Percentiles rank a stretch among this genome's conserved stretches.
Conservation (phyloP, 495 filamentous ascomycete species). For the Trypethelium eluteriae region DNA sequence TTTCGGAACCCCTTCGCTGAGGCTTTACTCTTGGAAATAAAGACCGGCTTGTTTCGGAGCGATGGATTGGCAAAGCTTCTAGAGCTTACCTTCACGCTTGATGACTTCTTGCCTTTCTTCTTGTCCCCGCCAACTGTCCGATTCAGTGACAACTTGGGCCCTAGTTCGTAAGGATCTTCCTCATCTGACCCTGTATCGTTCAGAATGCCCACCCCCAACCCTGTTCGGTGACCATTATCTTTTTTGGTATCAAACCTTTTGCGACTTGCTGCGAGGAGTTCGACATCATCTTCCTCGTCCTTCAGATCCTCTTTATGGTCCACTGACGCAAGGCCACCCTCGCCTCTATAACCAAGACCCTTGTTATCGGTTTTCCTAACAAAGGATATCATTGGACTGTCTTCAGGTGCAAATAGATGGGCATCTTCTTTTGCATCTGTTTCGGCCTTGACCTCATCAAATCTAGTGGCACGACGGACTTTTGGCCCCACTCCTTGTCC, state of each 20-base stretch:
- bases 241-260: constrained; percentile 18
- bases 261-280: constrained; percentile 16
- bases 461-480: constrained; percentile 63
- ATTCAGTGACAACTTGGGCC: constrained; percentile 87
- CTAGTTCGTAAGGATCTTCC: constrained; percentile 88
- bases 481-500: constrained; percentile 90
- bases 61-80: constrained; percentile 52
- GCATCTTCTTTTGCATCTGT: constrained; percentile 35
- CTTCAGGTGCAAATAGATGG: constrained; percentile 83
- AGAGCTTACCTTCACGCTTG: constrained; percentile 40
- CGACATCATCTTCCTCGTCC: constrained; percentile 22
- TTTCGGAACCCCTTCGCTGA: constrained; percentile 57
- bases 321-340: constrained; percentile 44
- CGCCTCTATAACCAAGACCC: constrained; percentile 73
- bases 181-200: constrained; percentile 97
- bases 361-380: constrained; percentile 67
- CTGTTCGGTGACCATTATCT: constrained; percentile 38
- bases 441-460: constrained; percentile 47
- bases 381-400: constrained; percentile 69
- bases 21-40: constrained; percentile 54
- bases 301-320: constrained; percentile 18
- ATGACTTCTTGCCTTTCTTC: constrained; percentile 60
- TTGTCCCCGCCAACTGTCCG: constrained; percentile 75
- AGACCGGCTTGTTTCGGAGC: constrained; percentile 60
- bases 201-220: constrained; percentile 80